These are phyloP conservation scores for Nevesoporus exiguus DNA, from an alignment of 768 basidiomycete genomes.

Conservation along the genomic window DNA sequence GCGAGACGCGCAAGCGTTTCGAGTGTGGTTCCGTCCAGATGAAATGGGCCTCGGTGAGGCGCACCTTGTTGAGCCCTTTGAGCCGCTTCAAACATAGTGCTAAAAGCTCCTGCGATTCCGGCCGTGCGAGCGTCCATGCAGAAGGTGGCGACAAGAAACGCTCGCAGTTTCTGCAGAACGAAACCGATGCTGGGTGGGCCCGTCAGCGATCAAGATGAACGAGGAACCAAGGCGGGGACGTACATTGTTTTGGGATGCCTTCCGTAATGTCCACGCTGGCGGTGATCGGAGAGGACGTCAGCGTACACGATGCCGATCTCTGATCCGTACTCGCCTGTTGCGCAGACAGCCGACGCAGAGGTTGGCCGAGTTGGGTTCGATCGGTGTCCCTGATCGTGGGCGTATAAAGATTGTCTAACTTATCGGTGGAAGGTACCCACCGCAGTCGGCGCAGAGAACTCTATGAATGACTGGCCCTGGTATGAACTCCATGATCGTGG, in stretches of 20 bases:
- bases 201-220: background rate
- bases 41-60: slow-evolving; percentile 96
- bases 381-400: slow-evolving; percentile 61
- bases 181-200: slow-evolving; percentile 63
- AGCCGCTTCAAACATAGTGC: slow-evolving; percentile 94
- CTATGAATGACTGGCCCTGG: slow-evolving; percentile 74
- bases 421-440: slow-evolving; percentile 35
- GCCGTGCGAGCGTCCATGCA: slow-evolving; percentile 80
- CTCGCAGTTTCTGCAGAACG: slow-evolving; percentile 95
- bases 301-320: background rate
- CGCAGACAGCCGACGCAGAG: slow-evolving; percentile 85
- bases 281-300: background rate
- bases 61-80: slow-evolving; percentile 90
- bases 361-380: slow-evolving; percentile 90
- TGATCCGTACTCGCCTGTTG: slow-evolving; percentile 60
- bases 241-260: slow-evolving; percentile 93
- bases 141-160: slow-evolving; percentile 90
- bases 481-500: slow-evolving; percentile 76
- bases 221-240: slow-evolving; percentile 9
- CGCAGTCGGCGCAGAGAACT: slow-evolving; percentile 88
- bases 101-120: slow-evolving; percentile 90
- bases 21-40: slow-evolving; percentile 99
- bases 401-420: background rate
- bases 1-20: slow-evolving; percentile 84
- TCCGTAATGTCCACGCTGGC: slow-evolving; percentile 92